Evolutionary conservation across 1,284 basidiomycete genomes (phyloP).

Genomic region (Malassezia sp.): DNA sequence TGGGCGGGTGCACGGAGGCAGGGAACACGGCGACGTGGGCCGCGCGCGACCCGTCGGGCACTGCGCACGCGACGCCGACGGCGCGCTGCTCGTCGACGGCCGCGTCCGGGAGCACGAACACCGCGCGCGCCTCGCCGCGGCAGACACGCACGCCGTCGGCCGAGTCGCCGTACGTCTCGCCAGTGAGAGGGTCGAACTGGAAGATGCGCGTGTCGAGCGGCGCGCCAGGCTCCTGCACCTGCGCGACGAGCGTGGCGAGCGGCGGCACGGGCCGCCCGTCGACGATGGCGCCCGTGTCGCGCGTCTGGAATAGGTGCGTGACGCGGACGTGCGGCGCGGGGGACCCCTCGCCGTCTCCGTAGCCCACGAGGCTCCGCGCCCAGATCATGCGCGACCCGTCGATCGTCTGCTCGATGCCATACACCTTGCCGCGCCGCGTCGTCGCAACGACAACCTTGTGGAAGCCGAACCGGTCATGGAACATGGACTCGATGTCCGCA

Average conservation of each 20-base stretch:
- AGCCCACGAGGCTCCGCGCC: conserved; percentile 42
- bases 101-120: conserved; percentile 14
- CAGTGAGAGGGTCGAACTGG: conserved; percentile 40
- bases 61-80: conserved; percentile 58
- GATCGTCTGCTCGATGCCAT: conserved; percentile 68
- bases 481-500: conserved; percentile 22
- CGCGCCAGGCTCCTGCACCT: conserved; percentile 22
- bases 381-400: conserved; percentile 45
- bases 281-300: conserved; percentile 27
- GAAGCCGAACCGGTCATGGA: conserved; percentile 68
- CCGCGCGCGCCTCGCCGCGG: background rate
- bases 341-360: conserved; percentile 34
- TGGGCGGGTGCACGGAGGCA: conserved; percentile 20
- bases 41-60: too few species aligned
- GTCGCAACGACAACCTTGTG: conserved; percentile 68
- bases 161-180: conserved; percentile 25
- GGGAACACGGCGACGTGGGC: conserved; percentile 36
- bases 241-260: conserved; percentile 33
- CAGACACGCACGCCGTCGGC: conserved; percentile 6
- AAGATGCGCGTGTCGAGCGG: conserved; percentile 32
- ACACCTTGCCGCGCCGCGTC: conserved; percentile 64
- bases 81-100: conserved; percentile 48
- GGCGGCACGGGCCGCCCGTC: conserved; percentile 18
- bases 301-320: conserved; percentile 28
- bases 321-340: conserved; percentile 27